These are phyloP conservation scores for Leccinum subrobustum DNA, from an alignment of 1,284 basidiomycete genomes.

Conservation along the genomic window DNA sequence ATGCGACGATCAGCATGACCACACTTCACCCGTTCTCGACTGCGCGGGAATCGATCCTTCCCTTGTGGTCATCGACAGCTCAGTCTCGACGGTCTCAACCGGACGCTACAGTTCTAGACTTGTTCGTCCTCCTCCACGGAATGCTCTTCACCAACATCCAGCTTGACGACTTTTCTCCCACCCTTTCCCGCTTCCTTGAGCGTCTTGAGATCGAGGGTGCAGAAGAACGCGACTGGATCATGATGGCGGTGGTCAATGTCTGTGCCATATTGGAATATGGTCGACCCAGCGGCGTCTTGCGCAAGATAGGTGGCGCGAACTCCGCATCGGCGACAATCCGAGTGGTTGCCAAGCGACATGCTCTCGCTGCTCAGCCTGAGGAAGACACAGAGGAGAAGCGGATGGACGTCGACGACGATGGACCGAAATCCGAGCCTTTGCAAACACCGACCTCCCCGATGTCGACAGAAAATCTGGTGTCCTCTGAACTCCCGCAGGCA, in stretches of 20 bases:
- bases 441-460: slow-evolving; percentile 38
- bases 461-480: slow-evolving; percentile 34
- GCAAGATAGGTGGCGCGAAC: slow-evolving; percentile 50
- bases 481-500: slow-evolving; percentile 51
- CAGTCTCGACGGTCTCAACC: slow-evolving; percentile 74
- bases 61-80: slow-evolving; percentile 76
- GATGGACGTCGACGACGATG: slow-evolving; percentile 70
- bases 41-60: slow-evolving; percentile 84
- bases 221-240: slow-evolving; percentile 90
- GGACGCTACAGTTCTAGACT: slow-evolving; percentile 76
- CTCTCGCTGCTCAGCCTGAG: slow-evolving; percentile 26
- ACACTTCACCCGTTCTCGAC: slow-evolving; percentile 84
- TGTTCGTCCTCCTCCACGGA: slow-evolving; percentile 91
- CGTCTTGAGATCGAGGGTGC: slow-evolving; percentile 78
- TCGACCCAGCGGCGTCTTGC: slow-evolving; percentile 68
- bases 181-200: slow-evolving; percentile 83
- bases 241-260: slow-evolving; percentile 90
- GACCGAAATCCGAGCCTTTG: slow-evolving; percentile 12
- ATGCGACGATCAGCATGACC: slow-evolving; percentile 62
- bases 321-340: slow-evolving; percentile 37
- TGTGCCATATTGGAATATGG: slow-evolving; percentile 88
- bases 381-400: slow-evolving; percentile 50
- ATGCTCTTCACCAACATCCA: slow-evolving; percentile 95
- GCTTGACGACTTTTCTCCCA: slow-evolving; percentile 85
- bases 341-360: slow-evolving; percentile 45